These are phyloP conservation scores for Millerozyma miso DNA, from an alignment of 805 yeast species.

Conservation along the genomic window DNA sequence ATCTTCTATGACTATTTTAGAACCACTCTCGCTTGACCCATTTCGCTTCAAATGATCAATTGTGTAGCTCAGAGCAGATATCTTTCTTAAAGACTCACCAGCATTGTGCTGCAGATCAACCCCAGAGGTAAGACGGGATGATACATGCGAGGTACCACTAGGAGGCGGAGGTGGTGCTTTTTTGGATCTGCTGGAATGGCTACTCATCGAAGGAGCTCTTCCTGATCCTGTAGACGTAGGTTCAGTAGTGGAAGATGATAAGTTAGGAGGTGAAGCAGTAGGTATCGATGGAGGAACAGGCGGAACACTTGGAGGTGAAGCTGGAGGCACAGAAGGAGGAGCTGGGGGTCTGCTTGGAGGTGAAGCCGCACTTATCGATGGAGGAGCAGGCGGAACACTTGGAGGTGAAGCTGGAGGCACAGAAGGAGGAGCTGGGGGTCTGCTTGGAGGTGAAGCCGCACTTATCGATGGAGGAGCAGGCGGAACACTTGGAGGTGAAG, in stretches of 20 bases:
- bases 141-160: slow-evolving; percentile 14
- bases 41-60: slow-evolving; percentile 37
- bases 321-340: slow-evolving; percentile 6
- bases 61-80: slow-evolving; percentile 64
- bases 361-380: slow-evolving; percentile 20
- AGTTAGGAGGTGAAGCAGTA: slow-evolving; percentile 18
- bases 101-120: slow-evolving; percentile 40
- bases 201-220: neutral
- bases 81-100: slow-evolving; percentile 52
- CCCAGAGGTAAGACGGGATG: slow-evolving; percentile 5
- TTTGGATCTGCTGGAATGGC: slow-evolving; percentile 10
- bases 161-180: slow-evolving; percentile 33
- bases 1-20: slow-evolving; percentile 58
- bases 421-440: slow-evolving; percentile 9
- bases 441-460: slow-evolving; percentile 12
- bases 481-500: slow-evolving; percentile 12
- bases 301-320: slow-evolving; percentile 31
- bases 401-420: slow-evolving; percentile 16
- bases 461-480: slow-evolving; percentile 18
- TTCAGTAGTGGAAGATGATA: neutral
- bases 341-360: slow-evolving; percentile 16
- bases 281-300: slow-evolving; percentile 15
- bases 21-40: slow-evolving; percentile 3
- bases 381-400: slow-evolving; percentile 13
- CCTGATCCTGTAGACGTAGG: neutral